Evolutionary conservation across 2,329 filamentous ascomycete genomes (phyloP), one percentile per base, ranked within the genome.

Genomic region (Blumeriella jaapii): DNA sequence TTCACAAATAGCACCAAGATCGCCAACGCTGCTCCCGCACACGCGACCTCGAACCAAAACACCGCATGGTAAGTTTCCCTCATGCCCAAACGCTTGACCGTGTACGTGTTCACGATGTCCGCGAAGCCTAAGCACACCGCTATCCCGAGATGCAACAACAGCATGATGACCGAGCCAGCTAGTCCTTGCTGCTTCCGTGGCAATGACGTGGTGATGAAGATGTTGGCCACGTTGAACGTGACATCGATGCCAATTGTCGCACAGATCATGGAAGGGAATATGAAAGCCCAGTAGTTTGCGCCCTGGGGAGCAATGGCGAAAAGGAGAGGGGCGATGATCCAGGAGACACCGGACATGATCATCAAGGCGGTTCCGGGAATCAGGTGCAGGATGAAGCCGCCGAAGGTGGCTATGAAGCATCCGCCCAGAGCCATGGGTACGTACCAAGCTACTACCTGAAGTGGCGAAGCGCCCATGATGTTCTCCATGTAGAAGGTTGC

Each of bases 171-270:
- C 0, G 74, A 80, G 1, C 81, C 79, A 0, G 80, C 82, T 0
- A 84, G 62, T 0, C 79, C 81, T 53, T 89, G 82, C 31, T 74
- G 65, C 9, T 69, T 65, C 4, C 64, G 63, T 0, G 81, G 78
- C 43, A 86, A 62, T 10, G 69, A 71, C 0, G 80, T 85, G 0
- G 80, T 85, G 54, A 85, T 80, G 57, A 82, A 87, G 40, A 87
- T 70, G 49, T 81, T 86, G 12, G 76, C 71, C 1, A 86, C 69
- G 51, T 79, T 84, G 59, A 78, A 86, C 5, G 74, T 74, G 36
- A 86, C 74, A 50, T 89, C 82, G 40, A 86, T 74, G 12, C 78
- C 80, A 20, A 86, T 63, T 0, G 82, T 87, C 9, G 68, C 69
- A 43, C 74, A 72, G 3, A 79, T 55, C 75, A 80, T 80, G 35